phyloP scores from a whole-genome alignment of 202 grass and related monocot species.

The Eragrostis tef region DNA sequence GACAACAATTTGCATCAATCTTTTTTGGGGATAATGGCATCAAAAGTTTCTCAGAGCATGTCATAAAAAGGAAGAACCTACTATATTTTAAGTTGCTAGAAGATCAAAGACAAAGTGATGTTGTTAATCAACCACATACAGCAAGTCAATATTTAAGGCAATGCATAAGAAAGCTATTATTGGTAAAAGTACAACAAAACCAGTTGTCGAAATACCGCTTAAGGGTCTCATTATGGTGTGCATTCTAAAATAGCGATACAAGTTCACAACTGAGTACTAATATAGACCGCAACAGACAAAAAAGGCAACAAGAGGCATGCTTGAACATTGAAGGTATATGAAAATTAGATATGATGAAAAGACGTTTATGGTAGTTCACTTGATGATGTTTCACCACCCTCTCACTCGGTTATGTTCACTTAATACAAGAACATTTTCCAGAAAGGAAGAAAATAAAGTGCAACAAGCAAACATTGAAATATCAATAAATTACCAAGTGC shows the following conservation, averaged over 20 bases:
- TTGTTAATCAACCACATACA: slow-evolving; percentile 29
- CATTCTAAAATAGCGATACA: slow-evolving; percentile 17
- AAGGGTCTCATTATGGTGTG: background rate
- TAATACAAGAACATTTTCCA: slow-evolving; percentile 7
- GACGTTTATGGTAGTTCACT: background rate
- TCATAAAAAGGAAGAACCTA: slow-evolving; percentile 1
- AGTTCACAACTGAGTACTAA: background rate
- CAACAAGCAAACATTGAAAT: slow-evolving; percentile 1
- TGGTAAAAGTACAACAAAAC: background rate
- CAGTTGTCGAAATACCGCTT: background rate
- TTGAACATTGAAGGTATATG: background rate
- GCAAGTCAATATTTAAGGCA: background rate
- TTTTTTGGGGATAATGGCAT: background rate
- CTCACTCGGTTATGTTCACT: background rate
- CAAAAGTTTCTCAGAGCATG: background rate
- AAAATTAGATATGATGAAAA: too few species aligned
- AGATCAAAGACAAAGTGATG: background rate
- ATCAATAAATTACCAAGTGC: slow-evolving; percentile 25
- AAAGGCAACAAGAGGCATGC: background rate
- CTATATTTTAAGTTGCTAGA: slow-evolving; percentile 31
- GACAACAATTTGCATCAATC: too few species aligned
- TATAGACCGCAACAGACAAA: background rate
- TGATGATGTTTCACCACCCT: background rate
- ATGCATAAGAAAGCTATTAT: background rate
- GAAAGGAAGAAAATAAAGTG: slow-evolving; percentile 5